These are phyloP conservation scores for Zymoseptoria tritici DNA, from an alignment of 2,329 filamentous ascomycete species.

Conservation along the genomic window DNA sequence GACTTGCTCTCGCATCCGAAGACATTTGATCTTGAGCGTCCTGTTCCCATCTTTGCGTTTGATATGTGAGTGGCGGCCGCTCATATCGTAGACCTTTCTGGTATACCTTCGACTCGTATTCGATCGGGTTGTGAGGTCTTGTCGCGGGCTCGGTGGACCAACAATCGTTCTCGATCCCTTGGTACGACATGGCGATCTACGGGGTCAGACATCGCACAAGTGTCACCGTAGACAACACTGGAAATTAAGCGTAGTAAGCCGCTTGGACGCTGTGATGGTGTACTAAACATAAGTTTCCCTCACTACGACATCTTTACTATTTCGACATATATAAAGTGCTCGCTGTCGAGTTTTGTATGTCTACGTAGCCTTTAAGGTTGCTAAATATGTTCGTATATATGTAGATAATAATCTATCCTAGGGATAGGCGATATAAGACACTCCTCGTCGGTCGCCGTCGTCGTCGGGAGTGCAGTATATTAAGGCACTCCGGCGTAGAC, in stretches of 20 bases:
- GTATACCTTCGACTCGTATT: constrained; percentile 28
- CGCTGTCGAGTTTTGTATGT: no score
- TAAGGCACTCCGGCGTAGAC: no score
- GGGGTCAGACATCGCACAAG: not conserved
- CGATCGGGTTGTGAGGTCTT: constrained; percentile 8
- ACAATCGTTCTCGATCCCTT: not conserved
- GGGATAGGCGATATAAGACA: no score
- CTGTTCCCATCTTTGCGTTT: constrained; percentile 24
- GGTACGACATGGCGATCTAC: constrained; percentile 1
- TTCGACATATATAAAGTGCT: no score
- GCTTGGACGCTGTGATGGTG: not conserved
- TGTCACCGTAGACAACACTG: not conserved
- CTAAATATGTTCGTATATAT: no score
- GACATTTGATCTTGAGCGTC: constrained; percentile 25
- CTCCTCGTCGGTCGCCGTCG: no score
- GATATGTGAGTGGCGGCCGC: constrained; percentile 29
- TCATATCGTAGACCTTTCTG: constrained; percentile 29
- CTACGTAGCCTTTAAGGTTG: no score
- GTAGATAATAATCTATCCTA: no score
- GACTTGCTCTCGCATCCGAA: constrained; percentile 19
- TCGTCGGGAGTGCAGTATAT: no score
- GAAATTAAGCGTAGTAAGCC: not conserved
- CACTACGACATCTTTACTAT: no score
- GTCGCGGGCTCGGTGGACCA: constrained; percentile 1
- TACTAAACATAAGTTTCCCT: no score